Base-by-base conservation (phyloP, 139 green algal genomes). In the Chlorella sp. region DNA sequence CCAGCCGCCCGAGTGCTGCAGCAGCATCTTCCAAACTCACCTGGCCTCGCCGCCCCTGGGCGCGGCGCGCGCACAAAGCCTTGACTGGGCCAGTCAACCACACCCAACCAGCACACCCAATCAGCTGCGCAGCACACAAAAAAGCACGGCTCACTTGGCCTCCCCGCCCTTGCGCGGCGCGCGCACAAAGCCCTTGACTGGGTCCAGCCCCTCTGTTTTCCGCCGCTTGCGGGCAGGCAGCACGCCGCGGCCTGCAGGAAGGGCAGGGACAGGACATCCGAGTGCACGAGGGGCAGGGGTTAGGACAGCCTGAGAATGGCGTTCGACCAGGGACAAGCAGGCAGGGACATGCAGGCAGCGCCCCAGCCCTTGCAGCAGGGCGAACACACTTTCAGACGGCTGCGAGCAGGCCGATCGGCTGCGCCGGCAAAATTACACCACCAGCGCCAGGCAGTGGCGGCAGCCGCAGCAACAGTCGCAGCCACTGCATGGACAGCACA, bases 101-200 rank as follows among this genome's bases (percentile, higher is more conserved):
- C 7, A 24, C 20, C 13, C 19, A 56, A 60, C 11, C 26, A 6
- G 28, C 41, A 22, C 17, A 46, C 32, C 7, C 8, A 26, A 30
- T 44, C 7, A 13, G 13, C 2, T 9, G 2, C 2, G 34, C 36
- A 34, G 40, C 74, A 2, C 26, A 36, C 54, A 22, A 34, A 40
- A 54, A 20, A 20, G 34, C 36, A 8, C 1, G 8, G 40, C 79
- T 84, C 83, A 83, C 79, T 75, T 34, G 43, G 68, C 74, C 36
- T 79, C 83, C 11, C 83, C 86, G 20, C 86, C 87, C 41, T 80
- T 85, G 83, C 89, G 92, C 13, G 91, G 81, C 51, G 91, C 89
- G n/a, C 84, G 82, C 69, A 89, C 62, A 68, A 92, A 94, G 1
- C 91, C 89, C 83, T 92, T 94, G 3, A 93, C 73, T 0, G 89